Evolutionary conservation across 768 basidiomycete species (phyloP), one percentile per base, ranked within the genome.

Genomic region (Suillus subalutaceus): DNA sequence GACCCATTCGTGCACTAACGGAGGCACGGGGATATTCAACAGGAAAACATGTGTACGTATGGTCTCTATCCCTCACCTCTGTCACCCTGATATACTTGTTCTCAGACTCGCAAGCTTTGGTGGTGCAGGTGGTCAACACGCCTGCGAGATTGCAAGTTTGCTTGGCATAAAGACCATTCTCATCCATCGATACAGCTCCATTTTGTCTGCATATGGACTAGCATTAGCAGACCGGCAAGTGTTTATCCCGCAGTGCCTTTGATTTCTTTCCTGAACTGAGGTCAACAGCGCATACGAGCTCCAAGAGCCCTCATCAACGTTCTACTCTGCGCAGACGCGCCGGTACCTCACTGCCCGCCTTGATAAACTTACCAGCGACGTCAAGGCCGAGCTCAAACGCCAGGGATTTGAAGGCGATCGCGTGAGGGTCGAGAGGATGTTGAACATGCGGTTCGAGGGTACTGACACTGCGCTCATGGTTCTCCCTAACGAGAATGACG

Each of bases 401-500:
- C 95, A 97, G 76, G 96, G 96, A 1, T 97, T 97, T 74, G 85
- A 87, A 71, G 88, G 82, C 13, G 80, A 86, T 13, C 85, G 88
- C n/a, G 85, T 97, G 60, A 81, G 84, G 63, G 78, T 91, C 6
- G 96, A 97, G 75, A 85, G 90, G 26, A 90, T 91, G 89, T 80
- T 94, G 53, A 95, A 95, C 72, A 95, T 95, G 93, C 88, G 94
- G 26, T 96, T 96, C 70, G 92, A 96, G 59, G 95, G 95, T 4
- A 96, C 93, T 0, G 95, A 97, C 78, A 99, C 97, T 0, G 86
- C 95, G 18, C 76, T 98, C 69, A 97, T 98, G 94, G 86, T 95
- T 13, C 79, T 94, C 15, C 87, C 90, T 0, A 69, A 82, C 26
- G 68, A 74, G 9, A 70, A 72, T 30, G 83, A 83, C 41, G 85